Conservation (phyloP, 768 basidiomycete species). For the Cubamyces lactineus region DNA sequence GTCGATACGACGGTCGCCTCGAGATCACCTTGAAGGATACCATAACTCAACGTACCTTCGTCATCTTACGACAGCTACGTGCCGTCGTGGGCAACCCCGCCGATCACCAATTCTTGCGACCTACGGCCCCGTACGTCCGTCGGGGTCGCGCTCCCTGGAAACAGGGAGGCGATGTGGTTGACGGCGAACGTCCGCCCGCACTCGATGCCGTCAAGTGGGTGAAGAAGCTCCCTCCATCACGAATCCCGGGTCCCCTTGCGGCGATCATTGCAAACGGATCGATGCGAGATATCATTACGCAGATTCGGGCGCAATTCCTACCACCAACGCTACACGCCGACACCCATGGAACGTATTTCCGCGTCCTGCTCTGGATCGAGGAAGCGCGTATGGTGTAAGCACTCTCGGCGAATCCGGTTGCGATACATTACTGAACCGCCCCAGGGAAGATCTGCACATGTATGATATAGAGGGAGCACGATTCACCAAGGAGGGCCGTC, state of each 20-base stretch:
- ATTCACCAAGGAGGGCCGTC: constrained; percentile 40
- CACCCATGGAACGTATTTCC: background rate
- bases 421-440: background rate
- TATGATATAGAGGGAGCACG: constrained; percentile 45
- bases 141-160: constrained; percentile 8
- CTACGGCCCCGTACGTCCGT: background rate
- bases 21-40: constrained; percentile 25
- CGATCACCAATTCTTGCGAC: constrained; percentile 2
- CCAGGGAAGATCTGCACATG: constrained; percentile 36
- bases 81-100: constrained; percentile 6
- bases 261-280: background rate
- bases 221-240: constrained; percentile 20
- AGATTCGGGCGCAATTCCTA: background rate
- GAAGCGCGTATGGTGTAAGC: background rate
- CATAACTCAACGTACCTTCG: background rate
- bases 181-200: constrained; percentile 34
- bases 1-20: constrained; percentile 55
- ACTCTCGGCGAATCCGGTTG: background rate
- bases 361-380: background rate
- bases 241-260: constrained; percentile 12
- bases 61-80: background rate
- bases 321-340: background rate
- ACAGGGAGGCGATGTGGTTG: constrained; percentile 26
- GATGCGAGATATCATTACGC: background rate
- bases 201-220: constrained; percentile 23